phyloP scores from a whole-genome alignment of 2,329 filamentous ascomycete species.

The Ustulina deusta region DNA sequence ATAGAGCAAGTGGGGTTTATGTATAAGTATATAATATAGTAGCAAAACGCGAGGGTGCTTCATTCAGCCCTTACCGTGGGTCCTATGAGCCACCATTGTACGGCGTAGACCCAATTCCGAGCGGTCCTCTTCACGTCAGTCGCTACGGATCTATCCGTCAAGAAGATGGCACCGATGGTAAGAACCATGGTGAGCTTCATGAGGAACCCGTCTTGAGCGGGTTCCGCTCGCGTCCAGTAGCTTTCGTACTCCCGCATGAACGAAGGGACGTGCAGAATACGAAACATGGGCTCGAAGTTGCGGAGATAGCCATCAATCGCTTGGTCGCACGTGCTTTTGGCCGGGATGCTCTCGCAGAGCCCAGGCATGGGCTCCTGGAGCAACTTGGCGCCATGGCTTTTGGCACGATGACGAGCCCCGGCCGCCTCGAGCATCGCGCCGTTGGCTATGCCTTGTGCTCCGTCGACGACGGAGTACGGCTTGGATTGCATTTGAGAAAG shows the following conservation, averaged over 20 bases:
- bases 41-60: neutral
- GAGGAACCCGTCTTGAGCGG: slow-evolving; percentile 25
- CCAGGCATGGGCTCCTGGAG: slow-evolving; percentile 37
- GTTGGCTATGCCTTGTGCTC: slow-evolving; percentile 25
- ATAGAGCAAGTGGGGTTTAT: neutral
- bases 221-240: slow-evolving; percentile 36
- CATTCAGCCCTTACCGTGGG: slow-evolving; percentile 36
- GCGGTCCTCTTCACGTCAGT: slow-evolving; percentile 42
- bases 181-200: slow-evolving; percentile 47
- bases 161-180: slow-evolving; percentile 44
- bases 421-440: slow-evolving; percentile 33
- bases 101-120: slow-evolving; percentile 48
- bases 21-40: neutral
- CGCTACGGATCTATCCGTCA: slow-evolving; percentile 35
- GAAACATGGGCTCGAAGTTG: slow-evolving; percentile 44
- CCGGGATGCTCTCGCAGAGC: slow-evolving; percentile 38
- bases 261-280: slow-evolving; percentile 45
- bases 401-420: slow-evolving; percentile 31
- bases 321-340: slow-evolving; percentile 38
- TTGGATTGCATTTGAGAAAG: slow-evolving; percentile 39
- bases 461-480: slow-evolving; percentile 32
- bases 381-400: slow-evolving; percentile 32
- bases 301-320: slow-evolving; percentile 44
- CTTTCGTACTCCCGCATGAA: slow-evolving; percentile 42
- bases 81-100: slow-evolving; percentile 48